Base-by-base conservation (phyloP, 768 basidiomycete genomes). In the Tricholoma furcatifolium region DNA sequence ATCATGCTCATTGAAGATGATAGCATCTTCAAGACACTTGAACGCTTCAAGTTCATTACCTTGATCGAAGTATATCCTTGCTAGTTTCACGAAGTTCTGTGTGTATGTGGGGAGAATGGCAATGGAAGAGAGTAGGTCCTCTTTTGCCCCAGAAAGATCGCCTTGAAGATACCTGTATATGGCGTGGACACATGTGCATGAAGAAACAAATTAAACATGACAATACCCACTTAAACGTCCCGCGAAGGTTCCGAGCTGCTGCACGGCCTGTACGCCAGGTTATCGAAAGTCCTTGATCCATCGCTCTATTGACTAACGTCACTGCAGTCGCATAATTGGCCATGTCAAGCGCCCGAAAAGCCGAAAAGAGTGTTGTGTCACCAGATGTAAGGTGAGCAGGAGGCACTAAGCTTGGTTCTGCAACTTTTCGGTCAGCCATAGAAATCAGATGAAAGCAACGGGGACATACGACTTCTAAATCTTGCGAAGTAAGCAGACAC, bases 61-160 rank as follows among this genome's bases (percentile, higher is more conserved):
- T 62, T 94, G 86, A 66, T 98, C 96, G 92, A 98, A 97, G 69
- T 94, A 79, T 41, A 98, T 94, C 60, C 87, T 92, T 14, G 96
- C 97, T 56, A 98, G 85, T 80, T 98, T 98, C 60, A 99, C 93
- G 68, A 91, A 81, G 59, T 83, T 88, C 70, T 98, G 97, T 0
- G 91, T 93, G 59, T 84, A 83, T 34, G 70, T 74, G n/a, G 80
- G 89, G 52, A 74, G 67, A 27, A 96, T 72, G 43, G 78, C 71
- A 51, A 95, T 75, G 42, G 88, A 88, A 60, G 86, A 82, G 41
- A 88, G 80, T 34, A 98, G 74, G 69, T 98, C 96, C 1, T 68
- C 76, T 65, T 93, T 90, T 39, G 95, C 93, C 6, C 85, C 89
- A 3, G 74, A 67, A 30, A 94, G 81, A 59, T 98, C 88, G 39